Evolutionary conservation across 169 alveolate species (phyloP), one percentile per base, ranked within the genome.

Genomic region (Plasmodium chabaudi): DNA sequence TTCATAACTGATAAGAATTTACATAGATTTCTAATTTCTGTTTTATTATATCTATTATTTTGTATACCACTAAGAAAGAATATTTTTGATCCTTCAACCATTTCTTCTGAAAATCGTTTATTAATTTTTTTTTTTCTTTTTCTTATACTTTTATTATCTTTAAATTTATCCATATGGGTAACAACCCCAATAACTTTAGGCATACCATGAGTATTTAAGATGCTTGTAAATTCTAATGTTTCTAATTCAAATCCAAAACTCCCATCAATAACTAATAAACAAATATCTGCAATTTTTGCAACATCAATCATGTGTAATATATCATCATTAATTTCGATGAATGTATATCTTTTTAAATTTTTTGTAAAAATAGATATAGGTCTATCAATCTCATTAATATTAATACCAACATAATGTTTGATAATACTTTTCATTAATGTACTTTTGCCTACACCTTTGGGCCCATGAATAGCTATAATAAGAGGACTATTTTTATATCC

Each of bases 211-310:
- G 94, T 93, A 71, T 97, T 98, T 91, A 99, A 75, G 17, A 99
- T 92, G 88, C 98, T 98, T 79, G 98, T 87, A 94, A 98, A 99
- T 95, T 99, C 99, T 75, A 99, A 98, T 9, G 99, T 99, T 92
- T 98, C 99, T 98, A 99, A 96, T 93, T 99, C 99, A 90, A 98
- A 98, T 79, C 98, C 98, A 75, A 94, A 95, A 71, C 95, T 88
- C 0, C 99, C 99, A 93, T 99, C 99, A 27, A 99, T 96, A 70
- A 99, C 93, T 47, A 98, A 88, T 69, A 99, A 89, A 63, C 98
- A 99, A 27, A 98, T 82, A 93, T 99, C 99, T 1, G 99, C 99
- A 9, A 98, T 95, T 92, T 99, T 99, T 25, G 99, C 99, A 60
- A 97, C 89, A 91, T 99, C 99, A 49, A 98, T 95, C 99, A 98